These are phyloP conservation scores for Tephrocybe sp. DNA, from an alignment of 768 basidiomycete genomes.

Conservation along the genomic window DNA sequence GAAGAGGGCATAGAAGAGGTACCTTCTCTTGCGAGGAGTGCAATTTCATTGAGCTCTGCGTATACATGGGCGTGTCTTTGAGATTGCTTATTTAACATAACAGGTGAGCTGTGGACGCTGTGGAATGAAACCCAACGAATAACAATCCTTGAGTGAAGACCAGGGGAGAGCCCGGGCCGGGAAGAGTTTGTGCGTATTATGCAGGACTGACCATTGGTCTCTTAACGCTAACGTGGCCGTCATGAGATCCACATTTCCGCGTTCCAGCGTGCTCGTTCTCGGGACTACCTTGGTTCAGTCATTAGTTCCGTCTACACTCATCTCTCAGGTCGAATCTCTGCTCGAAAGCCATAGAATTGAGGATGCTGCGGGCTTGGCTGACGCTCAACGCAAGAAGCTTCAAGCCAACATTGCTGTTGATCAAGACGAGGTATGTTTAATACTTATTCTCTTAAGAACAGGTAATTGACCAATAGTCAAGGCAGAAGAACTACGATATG, in stretches of 20 bases:
- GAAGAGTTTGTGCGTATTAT: no score
- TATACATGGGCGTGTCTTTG: no score
- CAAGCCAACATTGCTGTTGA: slow-evolving; percentile 50
- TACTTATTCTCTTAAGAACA: background rate
- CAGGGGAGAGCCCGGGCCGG: no score
- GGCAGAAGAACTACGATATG: slow-evolving; percentile 73
- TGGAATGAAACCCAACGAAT: no score
- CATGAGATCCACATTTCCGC: slow-evolving; percentile 48
- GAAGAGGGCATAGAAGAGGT: no score
- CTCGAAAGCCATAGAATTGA: slow-evolving; percentile 62
- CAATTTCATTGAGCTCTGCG: no score
- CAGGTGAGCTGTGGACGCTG: no score
- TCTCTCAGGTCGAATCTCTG: slow-evolving; percentile 69
- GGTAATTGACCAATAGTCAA: slow-evolving; percentile 9
- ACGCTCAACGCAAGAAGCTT: slow-evolving; percentile 56
- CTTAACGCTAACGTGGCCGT: background rate
- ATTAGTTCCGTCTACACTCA: slow-evolving; percentile 67
- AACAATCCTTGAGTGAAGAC: no score
- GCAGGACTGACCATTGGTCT: background rate
- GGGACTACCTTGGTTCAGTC: slow-evolving; percentile 59
- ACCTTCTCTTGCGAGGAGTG: no score
- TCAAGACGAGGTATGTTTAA: slow-evolving; percentile 48
- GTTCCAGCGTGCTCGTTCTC: slow-evolving; percentile 66
- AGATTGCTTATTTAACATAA: no score
- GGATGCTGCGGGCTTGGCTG: slow-evolving; percentile 61